A percentile compares a stretch with the other conserved stretches of the same genome.
phyloP scores from a whole-genome alignment of 495 filamentous ascomycete genomes.

The Penicillium canariense region DNA sequence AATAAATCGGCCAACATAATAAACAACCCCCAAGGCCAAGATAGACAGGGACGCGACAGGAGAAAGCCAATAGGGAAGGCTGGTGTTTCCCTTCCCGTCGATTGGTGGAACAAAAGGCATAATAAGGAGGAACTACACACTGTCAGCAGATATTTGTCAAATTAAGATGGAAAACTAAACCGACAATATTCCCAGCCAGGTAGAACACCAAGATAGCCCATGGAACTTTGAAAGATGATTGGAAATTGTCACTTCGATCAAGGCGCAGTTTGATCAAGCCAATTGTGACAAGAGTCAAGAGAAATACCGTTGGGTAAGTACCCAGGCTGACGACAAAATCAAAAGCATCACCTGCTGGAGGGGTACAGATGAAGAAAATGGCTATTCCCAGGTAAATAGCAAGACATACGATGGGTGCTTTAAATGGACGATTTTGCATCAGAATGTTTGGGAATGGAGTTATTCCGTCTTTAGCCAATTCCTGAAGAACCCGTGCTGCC shows the following conservation, averaged over 20 bases:
- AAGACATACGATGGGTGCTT: conserved; percentile 58
- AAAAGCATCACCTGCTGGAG: conserved; percentile 59
- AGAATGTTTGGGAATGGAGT: conserved; percentile 60
- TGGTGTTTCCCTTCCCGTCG: conserved; percentile 33
- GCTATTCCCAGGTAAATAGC: conserved; percentile 62
- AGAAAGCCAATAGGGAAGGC: conserved; percentile 38
- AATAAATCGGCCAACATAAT: conserved; percentile 34
- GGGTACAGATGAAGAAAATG: conserved; percentile 58
- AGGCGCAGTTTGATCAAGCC: conserved; percentile 27
- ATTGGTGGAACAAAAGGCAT: conserved; percentile 41
- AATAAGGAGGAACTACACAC: conserved; percentile 30
- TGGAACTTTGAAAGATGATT: conserved; percentile 20
- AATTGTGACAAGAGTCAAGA: conserved; percentile 18
- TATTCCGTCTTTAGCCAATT: conserved; percentile 64
- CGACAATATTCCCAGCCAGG: conserved; percentile 24
- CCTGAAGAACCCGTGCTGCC: conserved; percentile 62
- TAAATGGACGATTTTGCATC: conserved; percentile 63
- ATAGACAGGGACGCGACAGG: conserved; percentile 38
- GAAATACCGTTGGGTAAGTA: conserved; percentile 47
- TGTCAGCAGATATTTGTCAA: neutral
- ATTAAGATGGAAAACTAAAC: neutral
- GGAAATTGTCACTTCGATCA: conserved; percentile 4
- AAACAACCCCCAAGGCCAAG: conserved; percentile 29
- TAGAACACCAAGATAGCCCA: conserved; percentile 26
- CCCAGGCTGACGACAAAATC: conserved; percentile 65